Conservation (phyloP, 768 basidiomycete species). For the Leccinum longicurvipes region DNA sequence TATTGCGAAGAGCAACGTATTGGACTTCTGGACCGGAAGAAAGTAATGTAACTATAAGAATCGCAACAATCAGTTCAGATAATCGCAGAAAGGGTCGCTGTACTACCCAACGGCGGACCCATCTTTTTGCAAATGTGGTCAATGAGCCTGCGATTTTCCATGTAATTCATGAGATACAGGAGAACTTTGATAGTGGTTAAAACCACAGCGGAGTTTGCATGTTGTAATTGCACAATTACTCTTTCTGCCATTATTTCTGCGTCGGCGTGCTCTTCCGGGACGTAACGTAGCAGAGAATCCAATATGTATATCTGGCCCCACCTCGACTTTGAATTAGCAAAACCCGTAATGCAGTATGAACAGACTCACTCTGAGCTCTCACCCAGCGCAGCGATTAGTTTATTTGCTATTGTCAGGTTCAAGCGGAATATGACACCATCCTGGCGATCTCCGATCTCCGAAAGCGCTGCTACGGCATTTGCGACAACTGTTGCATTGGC, state of each 20-base stretch:
- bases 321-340: slow-evolving; percentile 41
- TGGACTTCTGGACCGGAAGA: slow-evolving; percentile 99
- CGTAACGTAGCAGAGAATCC: slow-evolving; percentile 88
- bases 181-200: slow-evolving; percentile 96
- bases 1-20: slow-evolving; percentile 96
- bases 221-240: slow-evolving; percentile 88
- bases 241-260: slow-evolving; percentile 96
- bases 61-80: slow-evolving; percentile 2
- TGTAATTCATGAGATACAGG: slow-evolving; percentile 98
- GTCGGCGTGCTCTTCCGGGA: slow-evolving; percentile 84
- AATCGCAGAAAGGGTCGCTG: not conserved
- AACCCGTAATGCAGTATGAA: not conserved
- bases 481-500: slow-evolving; percentile 95
- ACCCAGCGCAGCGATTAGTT: slow-evolving; percentile 83
- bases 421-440: slow-evolving; percentile 92
- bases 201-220: slow-evolving; percentile 99
- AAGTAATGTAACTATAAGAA: slow-evolving; percentile 73
- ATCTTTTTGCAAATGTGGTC: slow-evolving; percentile 95
- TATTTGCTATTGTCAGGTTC: slow-evolving; percentile 83
- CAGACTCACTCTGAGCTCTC: slow-evolving; percentile 94
- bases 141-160: slow-evolving; percentile 83
- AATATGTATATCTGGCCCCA: slow-evolving; percentile 99
- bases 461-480: slow-evolving; percentile 93
- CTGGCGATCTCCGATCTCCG: slow-evolving; percentile 95
- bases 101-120: slow-evolving; percentile 89